Base-by-base conservation (phyloP, 2,329 filamentous ascomycete genomes). In the Aspergillus felis region DNA sequence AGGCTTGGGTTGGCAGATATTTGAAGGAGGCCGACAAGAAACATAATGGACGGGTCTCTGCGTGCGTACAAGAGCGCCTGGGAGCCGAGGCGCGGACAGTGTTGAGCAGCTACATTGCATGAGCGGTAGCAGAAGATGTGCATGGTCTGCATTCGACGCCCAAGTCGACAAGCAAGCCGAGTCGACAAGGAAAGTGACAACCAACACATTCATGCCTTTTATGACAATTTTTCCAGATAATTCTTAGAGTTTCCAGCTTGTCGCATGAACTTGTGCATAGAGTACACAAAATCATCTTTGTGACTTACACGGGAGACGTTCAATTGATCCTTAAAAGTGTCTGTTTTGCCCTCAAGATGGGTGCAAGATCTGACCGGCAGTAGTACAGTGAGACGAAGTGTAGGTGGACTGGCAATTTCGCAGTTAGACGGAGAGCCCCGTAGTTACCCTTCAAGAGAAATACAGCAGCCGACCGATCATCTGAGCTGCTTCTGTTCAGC, bases 1-100 rank as follows among this genome's bases (percentile, higher is more conserved):
- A 88, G 72, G 74, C 71, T 9, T 99, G 93, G 93, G 92, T 96
- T n/a, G 82, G 89, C 56, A 78, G 83, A 62, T 92, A 91, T 71
- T 78, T 97, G 69, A 88, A 87, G 69, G 85, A 87, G 38, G 91
- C 91, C 6, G 91, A 97, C 74, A 78, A 80, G 68, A 85, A 87
- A 66, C 87, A 91, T 66, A 80, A 81, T 50, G 91, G 92, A 1
- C 83, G 84, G 20, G 83, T 97, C 61, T 85, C 83, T 28, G 79
- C 78, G 57, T 93, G 90, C 69, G 88, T 92, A 54, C 79, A 85
- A 62, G 84, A 90, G 73, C 84, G 91, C 65, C 77, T 97, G 59
- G 79, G 82, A 49, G 79, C 82, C 1, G 84, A 91, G 68, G 83
- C 79, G 25, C 78, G 79, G 71, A 68, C 68, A 22, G 74, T 81